phyloP scores from a whole-genome alignment of 164 flowering plant species.

The Vitis labrusca region DNA sequence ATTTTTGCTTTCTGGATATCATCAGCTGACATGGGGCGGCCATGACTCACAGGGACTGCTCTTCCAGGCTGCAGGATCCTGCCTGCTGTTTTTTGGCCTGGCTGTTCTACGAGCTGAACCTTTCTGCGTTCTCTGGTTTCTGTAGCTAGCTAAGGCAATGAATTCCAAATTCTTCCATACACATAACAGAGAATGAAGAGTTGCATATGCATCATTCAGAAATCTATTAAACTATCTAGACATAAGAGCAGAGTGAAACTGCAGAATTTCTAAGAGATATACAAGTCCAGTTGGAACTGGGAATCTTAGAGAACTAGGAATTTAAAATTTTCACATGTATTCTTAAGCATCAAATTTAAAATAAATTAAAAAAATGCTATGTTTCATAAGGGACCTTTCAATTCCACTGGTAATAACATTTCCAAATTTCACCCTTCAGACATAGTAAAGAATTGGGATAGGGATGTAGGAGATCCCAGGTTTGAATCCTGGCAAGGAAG shows the following conservation, averaged over 20 bases:
- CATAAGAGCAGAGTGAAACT: not conserved
- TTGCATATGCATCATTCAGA: not conserved
- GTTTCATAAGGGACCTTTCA: too few species aligned
- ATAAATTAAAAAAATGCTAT: too few species aligned
- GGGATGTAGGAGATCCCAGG: too few species aligned
- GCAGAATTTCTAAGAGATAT: not conserved
- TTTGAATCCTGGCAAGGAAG: too few species aligned
- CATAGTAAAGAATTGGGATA: too few species aligned
- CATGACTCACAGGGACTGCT: slow-evolving; percentile 46
- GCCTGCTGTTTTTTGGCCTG: slow-evolving; percentile 54
- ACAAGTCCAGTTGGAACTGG: too few species aligned
- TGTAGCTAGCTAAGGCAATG: slow-evolving; percentile 55
- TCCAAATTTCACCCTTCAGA: too few species aligned
- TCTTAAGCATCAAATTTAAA: too few species aligned
- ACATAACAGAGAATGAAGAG: not conserved
- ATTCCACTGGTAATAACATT: too few species aligned
- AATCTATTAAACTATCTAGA: not conserved
- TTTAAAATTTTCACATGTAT: too few species aligned
- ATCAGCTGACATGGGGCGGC: slow-evolving; percentile 95
- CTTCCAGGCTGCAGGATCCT: slow-evolving; percentile 53
- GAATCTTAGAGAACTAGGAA: not conserved
- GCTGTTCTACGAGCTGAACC: slow-evolving; percentile 87
- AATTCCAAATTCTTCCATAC: slow-evolving; percentile 7
- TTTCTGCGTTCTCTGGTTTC: slow-evolving; percentile 79
- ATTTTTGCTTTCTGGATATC: slow-evolving; percentile 97